Evolutionary conservation across 2,329 filamentous ascomycete species (phyloP), one percentile per base, ranked within the genome.

Genomic region (Trichoderma polysporum): DNA sequence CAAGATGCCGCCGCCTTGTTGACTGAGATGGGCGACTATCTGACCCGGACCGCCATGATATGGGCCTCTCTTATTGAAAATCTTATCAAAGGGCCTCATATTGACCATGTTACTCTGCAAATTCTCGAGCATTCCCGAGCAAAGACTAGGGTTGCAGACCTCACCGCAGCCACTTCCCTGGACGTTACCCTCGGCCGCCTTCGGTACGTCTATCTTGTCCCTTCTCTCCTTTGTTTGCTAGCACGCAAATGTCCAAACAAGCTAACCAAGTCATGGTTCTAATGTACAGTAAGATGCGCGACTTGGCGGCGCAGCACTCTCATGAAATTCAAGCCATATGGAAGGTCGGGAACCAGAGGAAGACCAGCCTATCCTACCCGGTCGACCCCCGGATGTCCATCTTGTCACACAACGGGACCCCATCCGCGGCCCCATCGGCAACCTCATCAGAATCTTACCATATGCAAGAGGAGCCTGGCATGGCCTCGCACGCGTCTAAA

Each of bases 21-120:
- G 49, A 70, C 70, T 35, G 76, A 79, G 37, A 73, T 79, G 66
- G 78, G 78, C 35, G 77, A 79, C 27, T 79, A 79, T 66, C 68
- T 79, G 27, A 71, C 72, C 33, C 75, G 74, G 29, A 77, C 75
- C n/a, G 76, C 78, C 25, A 64, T 73, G 41, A 70, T 79, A 65
- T 78, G 73, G 74, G 72, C 74, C n/a, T 70, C 69, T 25, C 68
- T 79, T 58, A 77, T 77, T 37, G 74, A 77, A n/a, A 72, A 69
- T 39, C 70, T 79, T n/a, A 69, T 77, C 4, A 68, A 73, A 49
- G 77, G 76, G 17, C 71, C 74, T 27, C 76, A 79, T 66, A 75
- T 79, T 54, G 70, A 73, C n/a, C 69, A 71, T 39, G 74, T 74
- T 29, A 70, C 70, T 17, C 56, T 70, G 4, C 71, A 74, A 39